Evolutionary conservation across 2,329 filamentous ascomycete species (phyloP).

Genomic region (Pseudopithomyces chartarum): DNA sequence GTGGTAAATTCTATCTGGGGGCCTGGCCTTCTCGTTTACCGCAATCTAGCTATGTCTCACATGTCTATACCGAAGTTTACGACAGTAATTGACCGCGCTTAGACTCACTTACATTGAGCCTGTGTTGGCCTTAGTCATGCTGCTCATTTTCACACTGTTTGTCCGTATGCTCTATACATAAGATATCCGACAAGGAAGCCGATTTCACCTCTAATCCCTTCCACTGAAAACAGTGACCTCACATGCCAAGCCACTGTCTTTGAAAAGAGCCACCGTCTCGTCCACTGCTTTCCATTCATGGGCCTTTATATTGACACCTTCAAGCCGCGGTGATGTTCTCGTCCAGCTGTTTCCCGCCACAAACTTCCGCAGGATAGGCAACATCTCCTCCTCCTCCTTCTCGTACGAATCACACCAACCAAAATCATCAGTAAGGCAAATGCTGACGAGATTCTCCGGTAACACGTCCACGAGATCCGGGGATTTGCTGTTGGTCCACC

Average conservation of each 20-base stretch:
- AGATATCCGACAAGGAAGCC: no score
- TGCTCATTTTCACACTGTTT: no score
- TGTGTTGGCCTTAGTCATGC: no score
- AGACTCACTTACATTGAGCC: no score
- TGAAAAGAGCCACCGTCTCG: not conserved
- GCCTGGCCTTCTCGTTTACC: not conserved
- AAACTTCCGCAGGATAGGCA: not conserved
- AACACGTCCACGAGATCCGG: not conserved
- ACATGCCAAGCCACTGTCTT: not conserved
- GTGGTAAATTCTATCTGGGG: constrained; percentile 27
- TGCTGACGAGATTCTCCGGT: not conserved
- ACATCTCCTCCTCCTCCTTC: not conserved
- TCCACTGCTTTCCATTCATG: not conserved
- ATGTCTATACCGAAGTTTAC: no score
- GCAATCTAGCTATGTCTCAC: not conserved
- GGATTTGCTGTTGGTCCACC: not conserved
- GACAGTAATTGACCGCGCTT: no score
- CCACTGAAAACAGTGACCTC: no score
- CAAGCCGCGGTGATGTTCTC: not conserved
- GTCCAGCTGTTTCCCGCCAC: not conserved
- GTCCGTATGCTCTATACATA: no score
- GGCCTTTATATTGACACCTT: not conserved
- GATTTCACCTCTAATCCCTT: no score
- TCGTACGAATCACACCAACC: not conserved
- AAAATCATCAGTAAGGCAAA: not conserved